Base-by-base conservation (phyloP, 768 basidiomycete species). In the Panaeolus cyanescens region DNA sequence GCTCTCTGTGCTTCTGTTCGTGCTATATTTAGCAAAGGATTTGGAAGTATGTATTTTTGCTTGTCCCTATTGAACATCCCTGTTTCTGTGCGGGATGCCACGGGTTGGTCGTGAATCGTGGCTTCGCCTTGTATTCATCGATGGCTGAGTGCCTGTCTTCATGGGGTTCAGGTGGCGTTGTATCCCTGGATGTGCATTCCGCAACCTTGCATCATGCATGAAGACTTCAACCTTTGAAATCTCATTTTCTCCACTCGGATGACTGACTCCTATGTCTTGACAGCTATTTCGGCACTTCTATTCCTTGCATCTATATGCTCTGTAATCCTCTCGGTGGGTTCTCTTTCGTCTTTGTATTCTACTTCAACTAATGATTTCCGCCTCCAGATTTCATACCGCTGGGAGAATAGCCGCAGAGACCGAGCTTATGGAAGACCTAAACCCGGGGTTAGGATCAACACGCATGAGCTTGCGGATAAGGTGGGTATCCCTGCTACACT, bases 391-490 rank as follows among this genome's bases (percentile, higher is more conserved):
- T 88, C 87, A 1, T 92, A 88, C 66, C 83, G 84, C 37, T 65
- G 72, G 66, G 89, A 90, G 30, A 92, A 91, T 60, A 74, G 77
- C 4, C 77, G 78, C 15, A 76, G 89, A 37, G 80, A 91, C 65
- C 74, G 71, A 42, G 60, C 74, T 28, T 83, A 85, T 59, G 90
- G 90, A 0, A 78, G 77, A 56, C 82, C 80, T 1, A 72, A 77
- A 55, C 74, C 72, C 7, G 73, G 81, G 60, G 77, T 76, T 6
- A 80, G 74, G 19, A 85, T 91, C 19, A 83, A 91, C 65, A 90
- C 87, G 0, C 77, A 80, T 28, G 82, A 88, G 62, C 69, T 89
- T 6, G 90, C 90, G 1, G 90, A 91, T 67, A 79, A 85, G 77
- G 89, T 89, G 62, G 30, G 78, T 64, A 8, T 50, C 4, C n/a